Evolutionary conservation across 352 stramenopile genomes (phyloP), one percentile per base, ranked within the genome.

Genomic region (Phytophthora podocarpi): DNA sequence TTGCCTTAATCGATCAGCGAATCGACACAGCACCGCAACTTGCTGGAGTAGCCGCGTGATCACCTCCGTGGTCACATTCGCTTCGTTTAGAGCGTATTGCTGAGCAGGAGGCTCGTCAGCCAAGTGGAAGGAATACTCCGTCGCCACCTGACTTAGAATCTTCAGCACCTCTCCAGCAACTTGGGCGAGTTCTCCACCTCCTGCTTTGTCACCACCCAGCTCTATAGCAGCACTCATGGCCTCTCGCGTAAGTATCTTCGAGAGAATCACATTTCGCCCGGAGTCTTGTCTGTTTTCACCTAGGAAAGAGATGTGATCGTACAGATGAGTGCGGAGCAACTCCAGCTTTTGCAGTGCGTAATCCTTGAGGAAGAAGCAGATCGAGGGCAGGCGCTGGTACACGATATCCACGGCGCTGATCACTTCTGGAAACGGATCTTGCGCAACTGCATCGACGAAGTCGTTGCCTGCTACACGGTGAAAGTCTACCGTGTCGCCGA

Each of bases 351-450:
- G 56, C 35, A 79, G 37, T 1, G 59, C 47, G 52, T 78, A 68
- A 16, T 78, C 70, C 42, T 82, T 78, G 16, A 87, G 41, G 11
- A 70, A 52, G 8, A 82, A 75, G 50, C 74, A 85, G 26, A 88
- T 70, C 2, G 63, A 67, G 0, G 78, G 76, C 3, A 90, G 39
- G 30, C 60, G 31, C 24, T 75, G 53, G 23, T 75, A 74, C 16
- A 82, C 26, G 9, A 52, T 59, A 21, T 78, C 57, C 18, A 72
- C 64, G 5, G 45, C 62, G 5, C 52, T 27, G 3, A 74, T 45
- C 10, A 70, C 54, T 20, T 57, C 45, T n/a, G 68, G 62, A 24
- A 66, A 48, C 9, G 70, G 46, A 20, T 73, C 59, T 36, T 47
- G 21, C 0, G 45, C 40, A 9, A 82, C 50, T 0, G 60, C 18